Base-by-base conservation (phyloP, 441 rosid species). In the Croton laevigatus region DNA sequence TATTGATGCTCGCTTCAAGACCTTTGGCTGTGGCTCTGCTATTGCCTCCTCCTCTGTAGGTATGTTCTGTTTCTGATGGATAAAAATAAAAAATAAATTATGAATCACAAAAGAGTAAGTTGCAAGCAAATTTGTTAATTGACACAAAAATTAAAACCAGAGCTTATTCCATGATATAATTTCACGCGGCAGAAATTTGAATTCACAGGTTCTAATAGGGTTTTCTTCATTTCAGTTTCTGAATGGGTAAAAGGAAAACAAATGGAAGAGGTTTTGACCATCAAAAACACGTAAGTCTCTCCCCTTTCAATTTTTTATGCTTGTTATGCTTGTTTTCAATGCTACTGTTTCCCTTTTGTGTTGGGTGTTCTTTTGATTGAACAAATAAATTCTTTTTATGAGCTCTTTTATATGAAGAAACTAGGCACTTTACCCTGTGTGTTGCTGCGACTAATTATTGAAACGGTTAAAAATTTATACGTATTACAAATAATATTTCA, bases 221-320 rank as follows among this genome's bases (percentile, higher is more conserved):
- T 27, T 12, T 68, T 66, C 76, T 80, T 8, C 42, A 7, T 40
- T 40, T 38, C 84, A 94, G 98, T 91, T 37, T 86, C 97, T 12
- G 98, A 94, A 79, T 94, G 98, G 98, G 97, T 91, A 85, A 91
- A 91, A 78, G 98, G 97, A 65, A 94, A 85, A 76, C 87, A 85
- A 61, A 87, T 87, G 91, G 93, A 90, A 73, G 97, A 94, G 68
- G 97, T 90, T 10, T 9, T 91, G 23, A 71, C 97, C 78, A 94
- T 94, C 42, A 94, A 89, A 73, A 94, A 94, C 80, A 88, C 98
- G 98, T 90, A 74, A 88, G 97, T 74, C n/a, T 9, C 36, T 66
- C 14, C 0, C 23, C 32, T 37, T 2, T n/a, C 6, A 27, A 27
- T 27, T 27, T 38, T 49, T 9, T 36, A 16, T 11, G n/a, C 53